phyloP scores from a whole-genome alignment of 2,329 filamentous ascomycete species.

The Beauveria rudraprayagi region DNA sequence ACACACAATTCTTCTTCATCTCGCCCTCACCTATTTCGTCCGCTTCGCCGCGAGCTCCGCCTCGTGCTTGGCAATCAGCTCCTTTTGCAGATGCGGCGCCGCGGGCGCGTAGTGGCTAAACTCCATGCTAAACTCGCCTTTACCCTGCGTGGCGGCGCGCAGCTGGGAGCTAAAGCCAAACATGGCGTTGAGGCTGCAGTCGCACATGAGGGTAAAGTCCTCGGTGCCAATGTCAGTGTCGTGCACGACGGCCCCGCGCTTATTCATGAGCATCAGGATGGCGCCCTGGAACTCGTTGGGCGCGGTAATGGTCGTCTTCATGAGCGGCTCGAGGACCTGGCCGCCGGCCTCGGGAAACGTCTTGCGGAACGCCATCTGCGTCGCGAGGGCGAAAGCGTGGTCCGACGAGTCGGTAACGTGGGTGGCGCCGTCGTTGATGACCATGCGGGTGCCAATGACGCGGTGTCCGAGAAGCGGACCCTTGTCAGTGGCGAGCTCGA shows the following conservation, averaged over 20 bases:
- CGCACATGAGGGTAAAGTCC: slow-evolving; percentile 86
- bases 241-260: slow-evolving; percentile 88
- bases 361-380: slow-evolving; percentile 94
- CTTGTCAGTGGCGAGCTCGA: slow-evolving; percentile 72
- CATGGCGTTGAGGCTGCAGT: slow-evolving; percentile 94
- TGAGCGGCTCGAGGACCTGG: slow-evolving; percentile 84
- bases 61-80: slow-evolving; percentile 50
- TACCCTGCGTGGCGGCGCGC: slow-evolving; percentile 89
- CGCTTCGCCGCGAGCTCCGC: slow-evolving; percentile 51
- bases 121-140: slow-evolving; percentile 98
- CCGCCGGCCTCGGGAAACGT: slow-evolving; percentile 76
- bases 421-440: slow-evolving; percentile 91
- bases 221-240: slow-evolving; percentile 92
- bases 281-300: slow-evolving; percentile 97
- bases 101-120: slow-evolving; percentile 92
- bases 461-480: slow-evolving; percentile 88
- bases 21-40: slow-evolving; percentile 34
- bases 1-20: not conserved
- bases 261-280: slow-evolving; percentile 91
- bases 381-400: slow-evolving; percentile 89
- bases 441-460: slow-evolving; percentile 83
- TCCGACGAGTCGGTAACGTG: slow-evolving; percentile 98
- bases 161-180: slow-evolving; percentile 93
- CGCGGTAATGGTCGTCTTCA: slow-evolving; percentile 96
- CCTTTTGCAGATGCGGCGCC: slow-evolving; percentile 74